A percentile compares a stretch with the other conserved stretches of the same genome.
Conservation (phyloP, 805 yeast genomes). For the Priceomyces melissophilus region DNA sequence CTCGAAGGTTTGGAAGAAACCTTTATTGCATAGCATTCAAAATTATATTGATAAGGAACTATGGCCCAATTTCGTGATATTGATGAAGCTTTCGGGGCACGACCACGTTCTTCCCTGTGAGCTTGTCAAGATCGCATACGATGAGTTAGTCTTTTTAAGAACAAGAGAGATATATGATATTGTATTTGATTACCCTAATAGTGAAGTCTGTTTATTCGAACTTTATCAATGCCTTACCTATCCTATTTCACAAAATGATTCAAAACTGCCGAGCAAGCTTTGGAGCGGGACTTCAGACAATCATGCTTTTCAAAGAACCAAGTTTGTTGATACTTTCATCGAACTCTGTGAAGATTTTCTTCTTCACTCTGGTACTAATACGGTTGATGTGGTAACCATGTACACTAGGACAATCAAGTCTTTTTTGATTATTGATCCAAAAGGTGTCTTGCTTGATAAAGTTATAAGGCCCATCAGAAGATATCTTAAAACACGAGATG, state of each 20-base stretch:
- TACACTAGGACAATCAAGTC: constrained; percentile 71
- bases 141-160: constrained; percentile 45
- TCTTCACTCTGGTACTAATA: constrained; percentile 78
- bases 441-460: constrained; percentile 76
- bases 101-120: constrained; percentile 19
- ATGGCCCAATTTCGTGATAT: constrained; percentile 31
- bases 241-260: constrained; percentile 3
- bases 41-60: constrained; percentile 37
- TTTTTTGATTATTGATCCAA: constrained; percentile 76
- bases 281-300: constrained; percentile 15
- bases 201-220: constrained; percentile 55
- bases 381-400: constrained; percentile 63
- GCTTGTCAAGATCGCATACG: constrained; percentile 34
- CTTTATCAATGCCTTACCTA: constrained; percentile 45
- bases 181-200: constrained; percentile 50
- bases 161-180: constrained; percentile 58
- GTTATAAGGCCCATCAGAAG: constrained; percentile 73
- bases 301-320: constrained; percentile 45
- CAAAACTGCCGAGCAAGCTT: constrained; percentile 11
- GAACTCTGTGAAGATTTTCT: constrained; percentile 42
- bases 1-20: constrained; percentile 35
- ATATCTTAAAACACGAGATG: constrained; percentile 69
- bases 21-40: constrained; percentile 29
- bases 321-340: constrained; percentile 50
- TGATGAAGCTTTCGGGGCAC: constrained; percentile 12